These are phyloP conservation scores for Penicillium sp. DNA, from an alignment of 2,329 filamentous ascomycete species.

Conservation along the genomic window DNA sequence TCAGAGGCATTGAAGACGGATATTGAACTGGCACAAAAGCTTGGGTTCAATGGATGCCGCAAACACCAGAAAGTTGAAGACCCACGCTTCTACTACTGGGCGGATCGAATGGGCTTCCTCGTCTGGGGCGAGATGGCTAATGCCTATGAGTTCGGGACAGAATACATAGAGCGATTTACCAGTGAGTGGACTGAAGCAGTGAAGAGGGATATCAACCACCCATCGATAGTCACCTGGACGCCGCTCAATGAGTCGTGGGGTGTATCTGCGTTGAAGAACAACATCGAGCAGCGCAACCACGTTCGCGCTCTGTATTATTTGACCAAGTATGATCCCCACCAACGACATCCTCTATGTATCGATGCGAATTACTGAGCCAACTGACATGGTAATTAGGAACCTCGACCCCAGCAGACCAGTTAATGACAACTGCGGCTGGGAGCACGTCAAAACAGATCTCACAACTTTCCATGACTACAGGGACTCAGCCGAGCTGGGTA, in stretches of 20 bases:
- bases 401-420: slow-evolving; percentile 64
- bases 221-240: slow-evolving; percentile 65
- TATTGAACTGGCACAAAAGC: slow-evolving; percentile 59
- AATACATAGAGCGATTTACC: slow-evolving; percentile 61
- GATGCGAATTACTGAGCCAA: background rate
- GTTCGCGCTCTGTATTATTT: slow-evolving; percentile 62
- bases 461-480: slow-evolving; percentile 69
- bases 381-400: slow-evolving; percentile 32
- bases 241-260: slow-evolving; percentile 66
- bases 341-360: background rate
- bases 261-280: slow-evolving; percentile 58
- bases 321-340: slow-evolving; percentile 53
- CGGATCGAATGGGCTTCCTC: slow-evolving; percentile 63
- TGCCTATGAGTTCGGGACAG: slow-evolving; percentile 60
- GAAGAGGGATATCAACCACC: slow-evolving; percentile 64
- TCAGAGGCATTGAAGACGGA: slow-evolving; percentile 66
- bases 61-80: slow-evolving; percentile 68
- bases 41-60: slow-evolving; percentile 69
- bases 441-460: slow-evolving; percentile 64
- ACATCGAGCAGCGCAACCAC: slow-evolving; percentile 61
- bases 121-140: slow-evolving; percentile 72
- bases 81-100: slow-evolving; percentile 65
- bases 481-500: slow-evolving; percentile 56
- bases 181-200: slow-evolving; percentile 65
- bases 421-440: slow-evolving; percentile 72